Conservation (phyloP, 306 rosid species). For the Clitoria ternatea region DNA sequence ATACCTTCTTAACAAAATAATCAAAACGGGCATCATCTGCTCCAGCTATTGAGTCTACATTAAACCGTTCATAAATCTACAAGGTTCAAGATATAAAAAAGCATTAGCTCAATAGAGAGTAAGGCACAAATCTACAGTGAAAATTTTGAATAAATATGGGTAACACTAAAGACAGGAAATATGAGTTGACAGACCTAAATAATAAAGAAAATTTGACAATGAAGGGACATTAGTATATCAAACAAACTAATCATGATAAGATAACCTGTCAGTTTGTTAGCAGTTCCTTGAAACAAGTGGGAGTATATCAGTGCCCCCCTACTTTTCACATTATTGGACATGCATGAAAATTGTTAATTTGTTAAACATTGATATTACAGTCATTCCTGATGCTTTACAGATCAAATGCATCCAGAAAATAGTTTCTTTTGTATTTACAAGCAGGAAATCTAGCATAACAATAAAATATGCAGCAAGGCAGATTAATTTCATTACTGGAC, state of each 20-base stretch:
- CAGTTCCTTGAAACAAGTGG: not conserved
- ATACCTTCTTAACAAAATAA: constrained; percentile 75
- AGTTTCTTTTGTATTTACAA: not conserved
- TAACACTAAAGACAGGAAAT: constrained; percentile 13
- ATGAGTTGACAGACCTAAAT: not conserved
- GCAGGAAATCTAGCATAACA: constrained; percentile 1
- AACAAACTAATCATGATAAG: constrained; percentile 19
- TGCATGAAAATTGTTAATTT: not conserved
- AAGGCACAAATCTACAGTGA: not conserved
- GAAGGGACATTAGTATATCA: not conserved
- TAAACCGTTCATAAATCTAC: constrained; percentile 72
- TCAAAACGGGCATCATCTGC: constrained; percentile 85
- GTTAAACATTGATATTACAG: not conserved
- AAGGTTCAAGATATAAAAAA: constrained; percentile 25
- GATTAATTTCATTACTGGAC: not conserved
- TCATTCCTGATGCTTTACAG: not conserved
- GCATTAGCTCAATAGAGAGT: constrained; percentile 11
- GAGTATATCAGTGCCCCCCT: not conserved
- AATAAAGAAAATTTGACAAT: not conserved
- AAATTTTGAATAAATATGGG: constrained; percentile 8
- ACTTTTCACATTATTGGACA: not conserved
- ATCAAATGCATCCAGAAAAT: not conserved
- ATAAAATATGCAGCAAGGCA: not conserved
- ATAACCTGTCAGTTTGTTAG: not conserved
- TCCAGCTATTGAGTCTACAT: constrained; percentile 53